A percentile compares a stretch with the other conserved stretches of the same genome.
These are phyloP conservation scores for Datura wrightii DNA, from an alignment of 257 asterid genomes.

Conservation along the genomic window DNA sequence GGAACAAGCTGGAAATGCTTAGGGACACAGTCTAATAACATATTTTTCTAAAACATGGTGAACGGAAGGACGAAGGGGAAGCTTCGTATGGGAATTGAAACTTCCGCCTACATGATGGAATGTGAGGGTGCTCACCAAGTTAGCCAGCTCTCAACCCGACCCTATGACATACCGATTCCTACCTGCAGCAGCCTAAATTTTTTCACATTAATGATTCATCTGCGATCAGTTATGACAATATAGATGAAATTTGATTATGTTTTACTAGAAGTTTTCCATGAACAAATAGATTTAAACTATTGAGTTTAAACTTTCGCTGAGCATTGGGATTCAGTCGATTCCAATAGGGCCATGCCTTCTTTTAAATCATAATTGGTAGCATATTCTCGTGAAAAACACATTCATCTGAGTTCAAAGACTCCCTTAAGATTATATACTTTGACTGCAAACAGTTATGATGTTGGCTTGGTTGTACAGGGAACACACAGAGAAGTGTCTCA, in stretches of 20 bases:
- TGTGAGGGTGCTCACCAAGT: conserved; percentile 9
- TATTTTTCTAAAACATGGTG: background rate
- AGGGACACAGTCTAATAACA: conserved; percentile 31
- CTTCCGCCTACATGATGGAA: background rate
- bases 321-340: background rate
- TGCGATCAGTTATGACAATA: background rate
- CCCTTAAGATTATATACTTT: background rate
- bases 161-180: background rate
- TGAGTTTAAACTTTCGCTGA: background rate
- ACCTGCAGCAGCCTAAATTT: background rate
- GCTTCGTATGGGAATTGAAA: background rate
- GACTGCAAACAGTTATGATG: background rate
- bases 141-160: background rate
- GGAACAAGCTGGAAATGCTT: conserved; percentile 43
- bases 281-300: background rate
- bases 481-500: too few species aligned
- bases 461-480: too few species aligned
- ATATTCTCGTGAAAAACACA: background rate
- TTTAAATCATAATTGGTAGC: background rate
- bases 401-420: background rate
- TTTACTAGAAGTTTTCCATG: background rate
- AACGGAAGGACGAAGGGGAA: background rate
- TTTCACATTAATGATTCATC: background rate
- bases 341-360: background rate
- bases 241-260: background rate